Evolutionary conservation across 345 rosid genomes (phyloP), one percentile per base, ranked within the genome.

Genomic region (Chamaenerion angustifolium): DNA sequence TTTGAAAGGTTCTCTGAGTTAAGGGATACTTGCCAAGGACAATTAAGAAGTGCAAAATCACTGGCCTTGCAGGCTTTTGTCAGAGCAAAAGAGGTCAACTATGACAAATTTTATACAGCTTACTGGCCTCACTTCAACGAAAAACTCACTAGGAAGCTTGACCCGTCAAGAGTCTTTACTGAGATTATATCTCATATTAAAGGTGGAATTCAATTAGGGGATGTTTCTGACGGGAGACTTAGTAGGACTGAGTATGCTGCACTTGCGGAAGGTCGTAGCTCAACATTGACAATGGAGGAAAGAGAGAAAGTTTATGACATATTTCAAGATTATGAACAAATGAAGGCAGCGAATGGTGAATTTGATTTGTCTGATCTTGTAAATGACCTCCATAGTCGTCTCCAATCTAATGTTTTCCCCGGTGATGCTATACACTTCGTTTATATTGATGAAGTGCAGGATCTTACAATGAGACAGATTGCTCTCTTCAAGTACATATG

Each of bases 391-490:
- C 83, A 77, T 54, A 4, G 8, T 19, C 75, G 87, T 16, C 59
- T 80, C 49, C 51, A 48, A 23, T 16, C 3, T 8, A 57, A 49
- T 53, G 55, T 18, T 16, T 68, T 68, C 35, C 46, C n/a, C 16
- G 78, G 69, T 18, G 69, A 71, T 1, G 2, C 37, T 6, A 58
- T 80, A 63, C 61, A 74, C 49, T 80, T 69, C 64, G 78, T 80
- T 40, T 80, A 76, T 42, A 58, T 80, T 12, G 86, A 80, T 53
- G 80, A 80, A 53, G 86, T 80, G 43, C 86, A 80, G 48, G 86
- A 80, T 69, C 78, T 76, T 6, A 68, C 82, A 12, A 64, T 69
- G 75, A 69, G 78, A 11, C 82, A 80, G 48, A 62, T 76, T 60
- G 68, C 73, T 11, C 74, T 80, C 16, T 66, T 76, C 61, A 71